Base-by-base conservation (phyloP, 2,329 filamentous ascomycete species). In the Alternaria triticina region DNA sequence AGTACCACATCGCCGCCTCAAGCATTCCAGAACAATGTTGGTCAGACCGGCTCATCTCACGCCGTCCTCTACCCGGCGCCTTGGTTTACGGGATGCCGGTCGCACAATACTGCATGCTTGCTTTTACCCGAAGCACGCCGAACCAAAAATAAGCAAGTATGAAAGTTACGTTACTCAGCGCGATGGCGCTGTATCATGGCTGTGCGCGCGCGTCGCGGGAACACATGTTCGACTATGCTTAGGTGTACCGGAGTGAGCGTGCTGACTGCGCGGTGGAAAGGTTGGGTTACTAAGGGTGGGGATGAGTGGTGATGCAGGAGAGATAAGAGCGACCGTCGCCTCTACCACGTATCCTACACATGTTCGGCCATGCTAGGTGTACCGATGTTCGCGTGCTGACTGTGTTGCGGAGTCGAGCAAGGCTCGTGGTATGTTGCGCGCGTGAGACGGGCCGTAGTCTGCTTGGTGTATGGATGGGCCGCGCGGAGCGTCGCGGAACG, bases 181-280 rank as follows among this genome's bases (percentile, higher is more conserved):
- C 28, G 17, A 28, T 30, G 7, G 28, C 27, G 47, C 30, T 27
- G 45, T n/a, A 44, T 46, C 15, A 51, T 20, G 11, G 25, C 40
- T 36, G 43, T 40, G n/a, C 36, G 36, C 55, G 45, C 30, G 25
- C 44, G 51, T 60, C 20, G 25, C 10, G 23, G 44, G 50, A 60
- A 60, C 51, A 63, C 45, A 60, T 60, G 57, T 52, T 56, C 36
- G 33, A 54, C 49, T 17, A 59, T 51, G 20, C 45, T 17, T 49
- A 36, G 36, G 25, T 49, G 47, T 54, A 28, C 17, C 45, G 25
- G 49, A 33, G 23, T 54, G 22, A 11, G 54, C 30, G 55, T 49
- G 49, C 43, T 58, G 60, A 54, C 43, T 59, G 56, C 46, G 46
- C 54, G 8, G 9, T 40, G 36, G n/a, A 17, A 17, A 40, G 36